Evolutionary conservation across 805 yeast genomes (phyloP).

Genomic region (Blastobotrys terrestris): DNA sequence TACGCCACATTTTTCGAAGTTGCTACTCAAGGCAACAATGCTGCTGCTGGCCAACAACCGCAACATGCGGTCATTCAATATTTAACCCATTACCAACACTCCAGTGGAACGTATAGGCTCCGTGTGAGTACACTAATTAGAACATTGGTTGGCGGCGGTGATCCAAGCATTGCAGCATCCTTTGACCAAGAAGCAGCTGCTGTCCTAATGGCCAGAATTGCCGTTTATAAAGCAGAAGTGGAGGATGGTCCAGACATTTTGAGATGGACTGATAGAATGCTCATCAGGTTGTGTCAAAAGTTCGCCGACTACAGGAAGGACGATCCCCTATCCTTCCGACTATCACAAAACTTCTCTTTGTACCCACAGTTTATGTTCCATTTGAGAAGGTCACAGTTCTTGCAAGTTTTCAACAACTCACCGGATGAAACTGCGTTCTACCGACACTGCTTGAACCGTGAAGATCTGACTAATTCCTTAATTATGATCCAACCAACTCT

Average conservation of each 20-base stretch:
- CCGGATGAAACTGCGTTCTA: constrained; percentile 98
- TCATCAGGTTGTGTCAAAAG: constrained; percentile 83
- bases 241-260: constrained; percentile 91
- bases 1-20: constrained; percentile 89
- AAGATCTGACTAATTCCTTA: constrained; percentile 86
- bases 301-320: constrained; percentile 91
- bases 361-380: constrained; percentile 96
- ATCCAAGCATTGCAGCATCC: constrained; percentile 49
- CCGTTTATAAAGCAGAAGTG: constrained; percentile 72
- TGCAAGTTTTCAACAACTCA: constrained; percentile 94
- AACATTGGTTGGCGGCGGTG: constrained; percentile 47
- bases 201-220: constrained; percentile 84
- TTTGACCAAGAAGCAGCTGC: constrained; percentile 99
- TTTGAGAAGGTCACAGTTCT: constrained; percentile 90
- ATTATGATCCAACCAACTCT: constrained; percentile 98
- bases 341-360: constrained; percentile 75
- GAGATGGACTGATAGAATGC: constrained; percentile 90
- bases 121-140: constrained; percentile 82
- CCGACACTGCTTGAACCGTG: constrained; percentile 85
- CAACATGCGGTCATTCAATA: constrained; percentile 57
- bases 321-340: constrained; percentile 72
- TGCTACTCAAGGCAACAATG: constrained; percentile 35
- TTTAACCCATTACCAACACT: constrained; percentile 88
- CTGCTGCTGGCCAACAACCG: constrained; percentile 19
- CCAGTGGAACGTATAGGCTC: constrained; percentile 83